phyloP scores from a whole-genome alignment of 371 early-diverging fungal species.

The Cokeromyces recurvatus region DNA sequence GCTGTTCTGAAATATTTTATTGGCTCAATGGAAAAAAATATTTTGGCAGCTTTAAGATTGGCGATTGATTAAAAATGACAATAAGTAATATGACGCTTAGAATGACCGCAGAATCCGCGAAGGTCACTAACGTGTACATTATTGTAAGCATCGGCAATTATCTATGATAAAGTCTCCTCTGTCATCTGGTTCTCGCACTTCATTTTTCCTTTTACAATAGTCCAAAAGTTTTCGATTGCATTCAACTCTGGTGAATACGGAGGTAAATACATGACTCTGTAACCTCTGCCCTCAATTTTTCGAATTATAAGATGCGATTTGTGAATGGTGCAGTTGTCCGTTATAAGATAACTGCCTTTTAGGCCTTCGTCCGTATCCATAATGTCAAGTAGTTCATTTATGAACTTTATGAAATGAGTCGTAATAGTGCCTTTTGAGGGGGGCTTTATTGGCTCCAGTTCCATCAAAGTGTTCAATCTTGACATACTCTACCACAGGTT shows the following conservation, averaged over 20 bases:
- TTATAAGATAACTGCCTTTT: too few species aligned
- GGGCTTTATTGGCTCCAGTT: not conserved
- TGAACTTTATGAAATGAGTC: constrained; percentile 4
- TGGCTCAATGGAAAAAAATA: too few species aligned
- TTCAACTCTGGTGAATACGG: too few species aligned
- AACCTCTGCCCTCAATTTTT: too few species aligned
- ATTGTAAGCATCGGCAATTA: constrained; percentile 9
- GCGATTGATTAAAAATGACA: too few species aligned
- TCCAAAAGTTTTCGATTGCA: too few species aligned
- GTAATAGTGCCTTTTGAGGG: constrained; percentile 4
- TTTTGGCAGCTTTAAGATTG: too few species aligned
- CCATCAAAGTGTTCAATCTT: not conserved
- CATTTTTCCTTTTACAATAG: too few species aligned
- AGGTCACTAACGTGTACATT: constrained; percentile 10
- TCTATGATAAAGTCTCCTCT: constrained; percentile 8
- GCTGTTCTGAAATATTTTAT: too few species aligned
- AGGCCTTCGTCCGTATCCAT: not conserved
- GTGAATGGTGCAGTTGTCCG: constrained; percentile 3
- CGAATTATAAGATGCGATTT: constrained; percentile 1
- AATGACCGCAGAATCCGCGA: constrained; percentile 7
- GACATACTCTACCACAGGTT: too few species aligned
- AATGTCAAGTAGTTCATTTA: constrained; percentile 3
- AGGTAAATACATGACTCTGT: too few species aligned
- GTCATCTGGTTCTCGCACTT: constrained; percentile 8
- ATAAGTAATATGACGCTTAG: constrained; percentile 4